Evolutionary conservation across 768 basidiomycete species (phyloP).

Genomic region (Grammothele lineata): DNA sequence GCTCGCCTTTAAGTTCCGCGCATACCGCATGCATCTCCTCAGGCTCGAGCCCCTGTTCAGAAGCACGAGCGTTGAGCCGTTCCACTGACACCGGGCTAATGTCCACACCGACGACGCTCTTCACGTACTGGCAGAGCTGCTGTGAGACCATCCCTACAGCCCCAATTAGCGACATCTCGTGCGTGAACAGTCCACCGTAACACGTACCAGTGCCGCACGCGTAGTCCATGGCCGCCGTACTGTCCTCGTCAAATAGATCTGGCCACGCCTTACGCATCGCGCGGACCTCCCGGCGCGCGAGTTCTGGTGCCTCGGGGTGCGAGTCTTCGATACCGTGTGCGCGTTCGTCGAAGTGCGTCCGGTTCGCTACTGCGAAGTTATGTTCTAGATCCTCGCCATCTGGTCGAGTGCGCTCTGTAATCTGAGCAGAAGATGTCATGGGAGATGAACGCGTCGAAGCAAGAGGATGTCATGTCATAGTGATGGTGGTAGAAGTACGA

Average conservation of each 20-base stretch:
- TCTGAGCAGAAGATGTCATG: no score
- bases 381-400: no score
- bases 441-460: no score
- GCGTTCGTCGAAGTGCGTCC: constrained; percentile 33
- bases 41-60: constrained; percentile 55
- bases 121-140: constrained; percentile 54
- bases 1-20: constrained; percentile 44
- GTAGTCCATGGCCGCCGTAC: constrained; percentile 63
- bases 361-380: constrained; percentile 27
- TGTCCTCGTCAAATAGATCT: constrained; percentile 44
- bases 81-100: constrained; percentile 72
- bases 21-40: constrained; percentile 68
- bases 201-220: constrained; percentile 67
- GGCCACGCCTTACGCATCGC: constrained; percentile 28
- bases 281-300: constrained; percentile 21
- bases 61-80: constrained; percentile 52
- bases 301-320: constrained; percentile 15
- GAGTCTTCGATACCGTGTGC: constrained; percentile 20
- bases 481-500: no score
- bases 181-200: neutral
- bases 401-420: no score
- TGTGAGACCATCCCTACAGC: constrained; percentile 57
- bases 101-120: constrained; percentile 67
- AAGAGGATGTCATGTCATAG: no score
- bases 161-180: neutral